A percentile compares a stretch with the other conserved stretches of the same genome.
phyloP scores from a whole-genome alignment of 169 alveolate species.

The Cryptosporidium felis region DNA sequence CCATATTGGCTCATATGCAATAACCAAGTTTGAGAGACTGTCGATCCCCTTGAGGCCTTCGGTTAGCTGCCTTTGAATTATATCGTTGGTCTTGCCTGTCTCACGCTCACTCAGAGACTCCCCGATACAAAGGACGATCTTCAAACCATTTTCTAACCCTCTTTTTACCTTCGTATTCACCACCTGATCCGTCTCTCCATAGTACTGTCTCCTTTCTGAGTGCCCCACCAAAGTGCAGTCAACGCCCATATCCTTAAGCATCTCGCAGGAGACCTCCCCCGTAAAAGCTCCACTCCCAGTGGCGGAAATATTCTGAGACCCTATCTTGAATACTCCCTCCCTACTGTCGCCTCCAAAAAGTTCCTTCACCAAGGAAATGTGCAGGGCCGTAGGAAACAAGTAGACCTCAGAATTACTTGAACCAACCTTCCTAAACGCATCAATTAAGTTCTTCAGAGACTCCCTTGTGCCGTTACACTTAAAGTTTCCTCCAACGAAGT shows the following conservation, averaged over 20 bases:
- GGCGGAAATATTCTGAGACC: conserved; percentile 92
- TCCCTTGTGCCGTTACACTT: conserved; percentile 92
- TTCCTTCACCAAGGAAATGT: conserved; percentile 82
- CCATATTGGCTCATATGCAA: conserved; percentile 99
- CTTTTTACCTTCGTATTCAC: conserved; percentile 92
- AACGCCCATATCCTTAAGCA: conserved; percentile 90
- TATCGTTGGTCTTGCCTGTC: conserved; percentile 90
- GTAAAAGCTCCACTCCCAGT: conserved; percentile 97
- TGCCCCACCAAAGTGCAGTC: conserved; percentile 97
- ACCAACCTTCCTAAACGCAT: conserved; percentile 77
- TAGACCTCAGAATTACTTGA: conserved; percentile 18
- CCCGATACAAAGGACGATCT: conserved; percentile 95
- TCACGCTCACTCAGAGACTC: conserved; percentile 95
- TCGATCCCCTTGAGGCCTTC: conserved; percentile 74
- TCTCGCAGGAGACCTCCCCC: conserved; percentile 95
- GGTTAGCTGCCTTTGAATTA: conserved; percentile 88
- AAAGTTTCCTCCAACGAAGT: conserved; percentile 95
- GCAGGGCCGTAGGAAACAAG: conserved; percentile 89
- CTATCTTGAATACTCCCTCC: conserved; percentile 81
- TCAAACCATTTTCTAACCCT: conserved; percentile 84
- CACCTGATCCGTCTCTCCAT: conserved; percentile 92
- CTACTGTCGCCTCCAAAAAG: conserved; percentile 58
- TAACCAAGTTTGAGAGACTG: conserved; percentile 90
- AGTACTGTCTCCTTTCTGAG: conserved; percentile 95
- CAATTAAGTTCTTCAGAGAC: conserved; percentile 81